These are phyloP conservation scores for Moelleriella libera DNA, from an alignment of 2,329 filamentous ascomycete genomes.

Conservation along the genomic window DNA sequence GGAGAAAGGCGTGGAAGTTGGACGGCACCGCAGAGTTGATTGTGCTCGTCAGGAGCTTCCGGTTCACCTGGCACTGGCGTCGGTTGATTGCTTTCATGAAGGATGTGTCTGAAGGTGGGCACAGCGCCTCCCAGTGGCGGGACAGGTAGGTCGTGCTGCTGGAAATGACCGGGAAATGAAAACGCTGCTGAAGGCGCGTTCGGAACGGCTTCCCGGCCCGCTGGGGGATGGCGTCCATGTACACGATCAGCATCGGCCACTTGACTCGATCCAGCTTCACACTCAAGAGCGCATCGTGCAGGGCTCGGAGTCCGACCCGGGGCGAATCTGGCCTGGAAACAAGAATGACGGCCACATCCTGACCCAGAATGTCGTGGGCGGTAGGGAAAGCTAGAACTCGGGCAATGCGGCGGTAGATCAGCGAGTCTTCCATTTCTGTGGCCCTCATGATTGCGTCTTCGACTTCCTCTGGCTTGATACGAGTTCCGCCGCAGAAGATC, in stretches of 20 bases:
- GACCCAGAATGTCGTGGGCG: constrained; percentile 31
- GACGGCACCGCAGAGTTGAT: not conserved
- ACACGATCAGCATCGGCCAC: constrained; percentile 30
- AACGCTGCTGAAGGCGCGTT: constrained; percentile 29
- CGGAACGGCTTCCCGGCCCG: constrained; percentile 38
- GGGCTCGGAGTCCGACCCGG: constrained; percentile 28
- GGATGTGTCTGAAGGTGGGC: constrained; percentile 28
- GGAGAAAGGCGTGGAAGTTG: not conserved
- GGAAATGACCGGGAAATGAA: constrained; percentile 24
- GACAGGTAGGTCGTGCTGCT: constrained; percentile 23
- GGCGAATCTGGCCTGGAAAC: constrained; percentile 26
- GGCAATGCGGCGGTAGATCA: constrained; percentile 25
- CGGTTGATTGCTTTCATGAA: constrained; percentile 22
- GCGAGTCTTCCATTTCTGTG: constrained; percentile 21
- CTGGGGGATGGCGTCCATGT: constrained; percentile 35
- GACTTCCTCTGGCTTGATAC: constrained; percentile 18
- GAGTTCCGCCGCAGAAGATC: constrained; percentile 24
- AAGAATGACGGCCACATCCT: constrained; percentile 35
- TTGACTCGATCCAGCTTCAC: constrained; percentile 31
- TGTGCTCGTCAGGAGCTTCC: not conserved
- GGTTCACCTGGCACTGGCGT: constrained; percentile 15
- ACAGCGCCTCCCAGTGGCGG: constrained; percentile 30
- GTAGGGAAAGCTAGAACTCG: constrained; percentile 34
- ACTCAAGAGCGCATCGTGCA: constrained; percentile 27
- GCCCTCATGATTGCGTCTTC: constrained; percentile 33